Conservation (phyloP, 805 yeast species). For the Pichia occidentalis region DNA sequence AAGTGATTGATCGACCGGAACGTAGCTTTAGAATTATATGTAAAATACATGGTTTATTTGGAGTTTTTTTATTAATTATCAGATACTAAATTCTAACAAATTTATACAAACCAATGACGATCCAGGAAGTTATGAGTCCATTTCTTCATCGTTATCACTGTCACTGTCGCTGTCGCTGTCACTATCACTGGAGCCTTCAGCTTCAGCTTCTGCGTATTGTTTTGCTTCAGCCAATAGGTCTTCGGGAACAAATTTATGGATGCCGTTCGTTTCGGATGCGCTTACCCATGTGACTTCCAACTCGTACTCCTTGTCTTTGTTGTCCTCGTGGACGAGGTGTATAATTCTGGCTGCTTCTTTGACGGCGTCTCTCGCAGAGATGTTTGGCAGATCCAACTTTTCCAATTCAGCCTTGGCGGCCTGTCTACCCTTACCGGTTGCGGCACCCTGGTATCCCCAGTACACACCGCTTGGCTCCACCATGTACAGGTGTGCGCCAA, state of each 20-base stretch:
- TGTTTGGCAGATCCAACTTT: conserved; percentile 66
- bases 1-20: not conserved
- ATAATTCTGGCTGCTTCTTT: conserved; percentile 92
- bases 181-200: conserved; percentile 65
- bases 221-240: conserved; percentile 78
- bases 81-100: not conserved
- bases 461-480: conserved; percentile 94
- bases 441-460: conserved; percentile 98
- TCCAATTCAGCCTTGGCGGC: conserved; percentile 96
- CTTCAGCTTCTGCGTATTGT: conserved; percentile 74
- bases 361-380: conserved; percentile 76
- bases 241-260: conserved; percentile 74
- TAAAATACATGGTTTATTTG: not conserved
- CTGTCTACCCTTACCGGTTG: conserved; percentile 97
- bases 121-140: conserved; percentile 25
- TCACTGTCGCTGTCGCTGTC: conserved; percentile 41
- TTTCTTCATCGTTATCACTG: conserved; percentile 27
- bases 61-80: too few relatives aligned
- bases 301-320: conserved; percentile 95
- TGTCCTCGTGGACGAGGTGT: conserved; percentile 93
- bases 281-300: conserved; percentile 90
- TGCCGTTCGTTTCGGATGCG: conserved; percentile 64
- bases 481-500: conserved; percentile 87
- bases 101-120: not conserved
- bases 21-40: too few relatives aligned